These are phyloP conservation scores for Dendrobium catenatum DNA, from an alignment of 106 monocot genomes.

Conservation along the genomic window DNA sequence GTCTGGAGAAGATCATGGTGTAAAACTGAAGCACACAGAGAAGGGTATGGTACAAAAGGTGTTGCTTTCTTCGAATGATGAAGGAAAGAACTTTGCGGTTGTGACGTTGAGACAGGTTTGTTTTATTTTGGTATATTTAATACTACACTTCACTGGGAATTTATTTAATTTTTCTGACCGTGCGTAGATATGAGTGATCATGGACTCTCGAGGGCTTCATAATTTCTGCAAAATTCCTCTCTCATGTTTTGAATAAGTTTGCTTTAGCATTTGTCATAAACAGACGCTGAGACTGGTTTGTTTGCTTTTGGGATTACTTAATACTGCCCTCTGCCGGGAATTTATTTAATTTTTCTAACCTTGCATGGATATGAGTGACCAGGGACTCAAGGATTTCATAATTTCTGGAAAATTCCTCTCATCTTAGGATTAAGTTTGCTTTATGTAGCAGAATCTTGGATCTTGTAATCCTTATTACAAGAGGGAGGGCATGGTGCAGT, in stretches of 20 bases:
- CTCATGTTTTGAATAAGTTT: not conserved
- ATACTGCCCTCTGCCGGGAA: not conserved
- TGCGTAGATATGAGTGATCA: not conserved
- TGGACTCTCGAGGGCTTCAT: not conserved
- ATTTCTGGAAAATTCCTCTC: not conserved
- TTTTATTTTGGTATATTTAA: not conserved
- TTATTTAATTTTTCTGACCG: not conserved
- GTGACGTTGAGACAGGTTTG: conserved; percentile 89
- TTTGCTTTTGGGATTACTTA: not conserved
- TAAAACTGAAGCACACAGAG: conserved; percentile 89
- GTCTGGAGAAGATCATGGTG: conserved; percentile 66
- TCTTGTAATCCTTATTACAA: not conserved
- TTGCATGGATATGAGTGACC: not conserved
- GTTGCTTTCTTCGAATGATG: conserved; percentile 85
- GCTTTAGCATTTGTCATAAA: not conserved
- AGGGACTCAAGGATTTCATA: not conserved
- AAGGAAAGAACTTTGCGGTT: conserved; percentile 82
- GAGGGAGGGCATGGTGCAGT: not conserved
- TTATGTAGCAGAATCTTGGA: not conserved
- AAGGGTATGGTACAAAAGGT: conserved; percentile 91
- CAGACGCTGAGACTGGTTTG: conserved; percentile 76
- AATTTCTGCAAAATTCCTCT: not conserved
- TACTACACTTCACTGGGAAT: not conserved
- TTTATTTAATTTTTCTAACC: not conserved
- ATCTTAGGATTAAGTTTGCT: not conserved